Evolutionary conservation across 2,329 filamentous ascomycete species (phyloP).

Genomic region (Hirsutella thompsonii): DNA sequence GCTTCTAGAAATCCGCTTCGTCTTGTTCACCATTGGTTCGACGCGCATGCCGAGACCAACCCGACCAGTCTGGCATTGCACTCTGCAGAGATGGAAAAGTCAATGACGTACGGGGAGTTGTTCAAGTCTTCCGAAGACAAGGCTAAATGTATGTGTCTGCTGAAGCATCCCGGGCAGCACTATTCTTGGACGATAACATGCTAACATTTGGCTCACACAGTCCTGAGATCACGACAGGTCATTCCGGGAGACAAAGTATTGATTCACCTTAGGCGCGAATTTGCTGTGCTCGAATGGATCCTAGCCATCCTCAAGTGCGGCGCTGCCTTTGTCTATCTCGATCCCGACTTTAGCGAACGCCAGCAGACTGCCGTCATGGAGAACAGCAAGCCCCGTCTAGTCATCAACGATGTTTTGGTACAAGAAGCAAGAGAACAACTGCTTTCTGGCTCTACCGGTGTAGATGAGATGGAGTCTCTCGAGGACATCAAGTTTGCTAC

Average conservation of each 20-base stretch:
- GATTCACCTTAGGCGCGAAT: constrained; percentile 1
- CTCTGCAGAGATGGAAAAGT: not conserved
- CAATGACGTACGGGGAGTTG: constrained; percentile 3
- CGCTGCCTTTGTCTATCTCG: constrained; percentile 4
- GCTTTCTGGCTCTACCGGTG: not conserved
- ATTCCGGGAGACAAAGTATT: constrained; percentile 1
- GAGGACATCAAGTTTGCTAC: constrained; percentile 1
- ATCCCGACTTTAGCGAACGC: constrained; percentile 1
- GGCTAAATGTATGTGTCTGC: constrained; percentile 1
- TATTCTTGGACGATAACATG: not conserved
- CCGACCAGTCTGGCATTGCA: not conserved
- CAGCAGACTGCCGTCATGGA: constrained; percentile 1
- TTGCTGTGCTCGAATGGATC: constrained; percentile 3
- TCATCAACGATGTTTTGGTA: not conserved
- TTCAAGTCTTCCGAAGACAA: constrained; percentile 2
- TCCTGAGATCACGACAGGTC: not conserved
- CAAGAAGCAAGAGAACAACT: not conserved
- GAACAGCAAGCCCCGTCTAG: constrained; percentile 2
- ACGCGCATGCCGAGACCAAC: constrained; percentile 3
- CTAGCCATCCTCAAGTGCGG: constrained; percentile 4
- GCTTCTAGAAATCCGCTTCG: not conserved
- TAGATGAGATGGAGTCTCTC: not conserved
- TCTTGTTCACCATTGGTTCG: constrained; percentile 5
- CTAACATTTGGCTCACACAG: not conserved
- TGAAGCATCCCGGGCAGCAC: not conserved